phyloP scores from a whole-genome alignment of 202 grass and related monocot genomes.

The Eragrostis tef region DNA sequence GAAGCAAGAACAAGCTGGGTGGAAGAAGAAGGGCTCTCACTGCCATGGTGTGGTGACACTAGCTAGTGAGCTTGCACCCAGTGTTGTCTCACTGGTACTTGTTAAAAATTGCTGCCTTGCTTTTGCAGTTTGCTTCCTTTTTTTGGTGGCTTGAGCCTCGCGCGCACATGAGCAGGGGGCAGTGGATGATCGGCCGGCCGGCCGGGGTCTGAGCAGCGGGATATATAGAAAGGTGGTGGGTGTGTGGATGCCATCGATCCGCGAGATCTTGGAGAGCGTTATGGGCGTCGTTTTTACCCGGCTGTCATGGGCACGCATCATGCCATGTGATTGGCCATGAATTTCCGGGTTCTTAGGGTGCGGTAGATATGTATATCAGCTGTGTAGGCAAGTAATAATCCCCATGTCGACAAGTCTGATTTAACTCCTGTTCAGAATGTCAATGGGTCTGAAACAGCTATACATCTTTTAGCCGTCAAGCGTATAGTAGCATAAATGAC shows the following conservation, averaged over 20 bases:
- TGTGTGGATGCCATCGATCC: slow-evolving; percentile 21
- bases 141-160: slow-evolving; percentile 34
- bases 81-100: background rate
- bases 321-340: slow-evolving; percentile 54
- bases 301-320: slow-evolving; percentile 33
- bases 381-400: no score
- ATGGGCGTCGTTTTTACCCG: slow-evolving; percentile 30
- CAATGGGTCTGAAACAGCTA: no score
- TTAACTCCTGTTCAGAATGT: background rate
- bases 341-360: slow-evolving; percentile 39
- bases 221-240: slow-evolving; percentile 27
- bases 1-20: background rate
- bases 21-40: background rate
- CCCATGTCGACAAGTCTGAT: background rate
- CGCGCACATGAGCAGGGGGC: slow-evolving; percentile 32
- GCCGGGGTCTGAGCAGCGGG: background rate
- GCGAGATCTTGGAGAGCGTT: slow-evolving; percentile 41
- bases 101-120: background rate
- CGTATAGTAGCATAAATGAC: no score
- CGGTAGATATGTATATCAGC: background rate
- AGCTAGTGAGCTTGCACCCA: background rate
- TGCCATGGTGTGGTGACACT: slow-evolving; percentile 22
- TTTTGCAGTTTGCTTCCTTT: background rate
- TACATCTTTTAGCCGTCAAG: no score
- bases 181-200: background rate